Evolutionary conservation across 2,329 filamentous ascomycete species (phyloP).

Genomic region (Clarireedia monteithiana): DNA sequence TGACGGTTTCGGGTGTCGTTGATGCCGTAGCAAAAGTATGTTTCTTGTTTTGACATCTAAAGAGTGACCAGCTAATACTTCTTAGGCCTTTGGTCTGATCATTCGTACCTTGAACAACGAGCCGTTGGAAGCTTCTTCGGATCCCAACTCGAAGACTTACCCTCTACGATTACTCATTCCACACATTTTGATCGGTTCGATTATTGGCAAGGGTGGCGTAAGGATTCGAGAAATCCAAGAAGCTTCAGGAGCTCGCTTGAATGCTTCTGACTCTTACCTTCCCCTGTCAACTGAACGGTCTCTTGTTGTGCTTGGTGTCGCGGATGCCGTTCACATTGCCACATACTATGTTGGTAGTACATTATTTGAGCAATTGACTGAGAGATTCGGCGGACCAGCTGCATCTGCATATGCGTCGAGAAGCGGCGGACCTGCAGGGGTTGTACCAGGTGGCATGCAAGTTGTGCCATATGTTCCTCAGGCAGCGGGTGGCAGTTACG

Average conservation of each 20-base stretch:
- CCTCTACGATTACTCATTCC: slow-evolving; percentile 91
- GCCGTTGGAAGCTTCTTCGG: slow-evolving; percentile 79
- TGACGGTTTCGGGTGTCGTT: slow-evolving; percentile 93
- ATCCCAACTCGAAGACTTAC: slow-evolving; percentile 92
- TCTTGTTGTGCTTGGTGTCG: slow-evolving; percentile 95
- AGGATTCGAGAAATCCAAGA: slow-evolving; percentile 98
- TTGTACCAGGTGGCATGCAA: slow-evolving; percentile 95
- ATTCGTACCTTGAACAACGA: slow-evolving; percentile 98
- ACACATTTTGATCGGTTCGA: slow-evolving; percentile 94
- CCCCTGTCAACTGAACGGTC: slow-evolving; percentile 94
- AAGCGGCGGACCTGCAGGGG: slow-evolving; percentile 85
- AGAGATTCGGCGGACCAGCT: slow-evolving; percentile 89
- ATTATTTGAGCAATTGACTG: slow-evolving; percentile 93
- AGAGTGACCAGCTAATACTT: not conserved
- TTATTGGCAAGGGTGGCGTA: slow-evolving; percentile 94
- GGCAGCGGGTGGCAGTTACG: slow-evolving; percentile 85
- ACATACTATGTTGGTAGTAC: slow-evolving; percentile 98
- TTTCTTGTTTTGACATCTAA: slow-evolving; percentile 12
- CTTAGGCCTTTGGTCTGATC: slow-evolving; percentile 88
- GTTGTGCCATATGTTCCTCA: slow-evolving; percentile 97
- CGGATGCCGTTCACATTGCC: slow-evolving; percentile 96
- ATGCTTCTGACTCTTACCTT: slow-evolving; percentile 90
- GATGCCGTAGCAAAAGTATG: slow-evolving; percentile 92
- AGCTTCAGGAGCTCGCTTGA: slow-evolving; percentile 89
- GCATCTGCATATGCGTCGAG: slow-evolving; percentile 97